Percentiles rank a stretch among this genome's conserved stretches.
Evolutionary conservation across 495 filamentous ascomycete genomes (phyloP).

Genomic region (Friedmanniomyces simplex): DNA sequence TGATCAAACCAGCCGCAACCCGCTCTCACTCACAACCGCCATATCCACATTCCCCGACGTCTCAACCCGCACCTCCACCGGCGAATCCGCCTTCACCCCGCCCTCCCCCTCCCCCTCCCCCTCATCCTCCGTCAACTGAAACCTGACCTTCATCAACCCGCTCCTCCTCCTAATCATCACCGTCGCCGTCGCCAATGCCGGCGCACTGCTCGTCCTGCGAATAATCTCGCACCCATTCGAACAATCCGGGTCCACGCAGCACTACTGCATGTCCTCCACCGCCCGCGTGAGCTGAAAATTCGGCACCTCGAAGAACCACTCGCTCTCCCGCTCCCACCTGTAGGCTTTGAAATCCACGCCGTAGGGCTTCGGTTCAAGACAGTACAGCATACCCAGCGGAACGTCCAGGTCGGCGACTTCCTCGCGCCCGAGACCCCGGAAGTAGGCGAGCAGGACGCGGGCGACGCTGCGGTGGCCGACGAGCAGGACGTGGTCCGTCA

Average conservation of each 20-base stretch:
- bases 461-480: slow-evolving; percentile 84
- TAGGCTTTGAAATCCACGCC: slow-evolving; percentile 95
- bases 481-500: slow-evolving; percentile 86
- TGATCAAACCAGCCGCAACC: background rate
- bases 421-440: slow-evolving; percentile 78
- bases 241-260: slow-evolving; percentile 4
- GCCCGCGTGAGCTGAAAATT: slow-evolving; percentile 57
- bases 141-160: background rate
- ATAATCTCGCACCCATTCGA: slow-evolving; percentile 3
- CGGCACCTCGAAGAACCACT: slow-evolving; percentile 74
- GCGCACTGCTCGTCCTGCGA: background rate
- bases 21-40: background rate
- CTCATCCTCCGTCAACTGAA: background rate
- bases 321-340: slow-evolving; percentile 61
- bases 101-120: background rate
- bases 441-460: slow-evolving; percentile 88
- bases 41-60: background rate
- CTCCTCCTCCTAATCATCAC: background rate
- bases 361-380: slow-evolving; percentile 94
- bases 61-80: background rate
- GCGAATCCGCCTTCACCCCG: background rate
- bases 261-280: slow-evolving; percentile 18
- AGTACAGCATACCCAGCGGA: slow-evolving; percentile 82
- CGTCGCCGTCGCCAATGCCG: background rate
- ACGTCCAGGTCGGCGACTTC: slow-evolving; percentile 89